These are phyloP conservation scores for Solanum peruvianum DNA, from an alignment of 257 asterid species.

Conservation along the genomic window DNA sequence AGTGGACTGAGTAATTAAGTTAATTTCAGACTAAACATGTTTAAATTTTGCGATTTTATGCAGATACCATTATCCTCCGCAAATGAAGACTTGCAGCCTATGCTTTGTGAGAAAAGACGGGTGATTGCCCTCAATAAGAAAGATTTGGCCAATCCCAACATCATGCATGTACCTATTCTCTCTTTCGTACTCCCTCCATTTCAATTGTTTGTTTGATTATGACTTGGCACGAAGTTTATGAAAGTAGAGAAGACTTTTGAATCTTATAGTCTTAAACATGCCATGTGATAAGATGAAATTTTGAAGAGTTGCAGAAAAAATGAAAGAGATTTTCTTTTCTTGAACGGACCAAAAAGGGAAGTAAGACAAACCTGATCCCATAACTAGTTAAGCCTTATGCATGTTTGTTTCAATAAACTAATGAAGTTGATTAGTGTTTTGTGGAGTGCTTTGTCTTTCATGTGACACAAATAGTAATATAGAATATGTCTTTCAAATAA, in stretches of 20 bases:
- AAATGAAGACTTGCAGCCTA: conserved; percentile 66
- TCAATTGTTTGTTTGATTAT: background rate
- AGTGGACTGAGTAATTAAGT: background rate
- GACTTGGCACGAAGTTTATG: background rate
- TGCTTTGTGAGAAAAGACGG: conserved; percentile 65
- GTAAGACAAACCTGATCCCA: background rate
- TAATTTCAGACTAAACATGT: background rate
- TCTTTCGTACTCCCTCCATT: background rate
- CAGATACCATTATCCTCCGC: conserved; percentile 87
- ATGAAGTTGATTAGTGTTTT: background rate
- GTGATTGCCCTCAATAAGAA: conserved; percentile 86
- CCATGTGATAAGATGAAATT: background rate
- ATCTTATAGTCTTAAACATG: background rate
- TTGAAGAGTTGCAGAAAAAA: background rate
- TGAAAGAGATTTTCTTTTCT: background rate
- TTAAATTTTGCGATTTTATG: background rate
- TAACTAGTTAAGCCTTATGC: background rate
- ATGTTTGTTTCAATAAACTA: background rate
- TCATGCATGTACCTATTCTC: conserved; percentile 54
- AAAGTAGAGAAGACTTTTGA: background rate
- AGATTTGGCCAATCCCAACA: conserved; percentile 85
- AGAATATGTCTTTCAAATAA: background rate
- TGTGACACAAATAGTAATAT: background rate
- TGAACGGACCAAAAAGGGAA: background rate
- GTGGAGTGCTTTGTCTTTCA: background rate